phyloP scores from a whole-genome alignment of 371 early-diverging fungal species.

The Rhizomucor miehei region DNA sequence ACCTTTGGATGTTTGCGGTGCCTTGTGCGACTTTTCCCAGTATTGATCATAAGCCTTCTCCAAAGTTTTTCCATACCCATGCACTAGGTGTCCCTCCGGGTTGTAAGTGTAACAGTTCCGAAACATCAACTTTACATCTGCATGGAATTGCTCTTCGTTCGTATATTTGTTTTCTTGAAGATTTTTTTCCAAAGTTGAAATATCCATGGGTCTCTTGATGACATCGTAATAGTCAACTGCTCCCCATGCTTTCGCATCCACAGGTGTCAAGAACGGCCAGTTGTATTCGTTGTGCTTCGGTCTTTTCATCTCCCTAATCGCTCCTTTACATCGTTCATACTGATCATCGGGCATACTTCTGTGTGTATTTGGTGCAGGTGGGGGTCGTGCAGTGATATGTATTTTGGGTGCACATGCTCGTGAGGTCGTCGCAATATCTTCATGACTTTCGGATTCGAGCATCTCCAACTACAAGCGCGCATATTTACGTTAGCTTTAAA shows the following conservation, averaged over 20 bases:
- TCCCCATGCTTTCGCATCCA: slow-evolving; percentile 84
- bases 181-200: slow-evolving; percentile 82
- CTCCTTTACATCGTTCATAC: slow-evolving; percentile 59
- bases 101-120: slow-evolving; percentile 95
- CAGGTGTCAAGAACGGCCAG: slow-evolving; percentile 78
- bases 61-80: slow-evolving; percentile 55
- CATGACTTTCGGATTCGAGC: not conserved
- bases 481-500: not conserved
- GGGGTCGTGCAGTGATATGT: not conserved
- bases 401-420: not conserved
- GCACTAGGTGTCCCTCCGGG: slow-evolving; percentile 64
- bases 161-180: slow-evolving; percentile 57
- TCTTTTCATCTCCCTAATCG: slow-evolving; percentile 38
- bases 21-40: slow-evolving; percentile 67
- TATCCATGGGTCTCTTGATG: slow-evolving; percentile 96
- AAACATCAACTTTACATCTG: slow-evolving; percentile 67
- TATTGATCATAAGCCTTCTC: slow-evolving; percentile 56
- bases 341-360: slow-evolving; percentile 53
- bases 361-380: not conserved
- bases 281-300: slow-evolving; percentile 15
- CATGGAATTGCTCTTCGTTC: slow-evolving; percentile 44
- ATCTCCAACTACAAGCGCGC: not conserved
- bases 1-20: slow-evolving; percentile 10
- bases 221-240: slow-evolving; percentile 88
- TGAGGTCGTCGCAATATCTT: not conserved